phyloP scores from a whole-genome alignment of 2,329 filamentous ascomycete species.

The Chaetomiaceae sp. region DNA sequence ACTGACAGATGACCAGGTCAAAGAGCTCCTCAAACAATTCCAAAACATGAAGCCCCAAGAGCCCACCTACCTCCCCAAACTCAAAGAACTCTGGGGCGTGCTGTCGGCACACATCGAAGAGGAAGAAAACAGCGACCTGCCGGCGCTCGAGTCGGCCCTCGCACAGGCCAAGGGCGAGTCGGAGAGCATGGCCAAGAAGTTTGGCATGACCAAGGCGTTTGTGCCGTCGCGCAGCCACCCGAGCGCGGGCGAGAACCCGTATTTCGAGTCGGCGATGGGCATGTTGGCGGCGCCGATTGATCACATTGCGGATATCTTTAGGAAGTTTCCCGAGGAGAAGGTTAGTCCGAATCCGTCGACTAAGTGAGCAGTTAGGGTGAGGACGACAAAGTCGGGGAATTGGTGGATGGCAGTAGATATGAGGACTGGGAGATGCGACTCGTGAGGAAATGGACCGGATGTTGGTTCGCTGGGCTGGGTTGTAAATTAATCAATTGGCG shows the following conservation, averaged over 20 bases:
- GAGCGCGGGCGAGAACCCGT: constrained; percentile 10
- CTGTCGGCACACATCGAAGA: constrained; percentile 11
- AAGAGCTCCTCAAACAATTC: constrained; percentile 9
- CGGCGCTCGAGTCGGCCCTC: constrained; percentile 8
- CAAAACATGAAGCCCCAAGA: constrained; percentile 7
- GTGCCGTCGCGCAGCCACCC: constrained; percentile 12
- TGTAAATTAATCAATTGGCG: too few species aligned
- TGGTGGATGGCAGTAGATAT: too few species aligned
- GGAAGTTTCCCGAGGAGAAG: constrained; percentile 6
- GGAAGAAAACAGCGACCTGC: constrained; percentile 5
- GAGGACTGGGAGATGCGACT: not conserved
- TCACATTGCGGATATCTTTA: constrained; percentile 5
- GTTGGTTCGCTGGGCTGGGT: too few species aligned
- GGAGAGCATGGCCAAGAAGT: constrained; percentile 11
- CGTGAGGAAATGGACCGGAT: too few species aligned
- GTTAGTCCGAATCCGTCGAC: constrained; percentile 1
- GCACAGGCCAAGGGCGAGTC: not conserved
- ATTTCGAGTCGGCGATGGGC: constrained; percentile 7
- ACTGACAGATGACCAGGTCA: not conserved
- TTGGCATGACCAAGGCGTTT: constrained; percentile 4
- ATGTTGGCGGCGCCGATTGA: constrained; percentile 8
- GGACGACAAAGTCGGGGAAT: not conserved
- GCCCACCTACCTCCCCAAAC: constrained; percentile 3
- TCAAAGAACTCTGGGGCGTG: constrained; percentile 9
- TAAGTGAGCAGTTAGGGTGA: not conserved